Evolutionary conservation across 768 basidiomycete genomes (phyloP), one percentile per base, ranked within the genome.

Genomic region (Sistotremastrum niveocremeum): DNA sequence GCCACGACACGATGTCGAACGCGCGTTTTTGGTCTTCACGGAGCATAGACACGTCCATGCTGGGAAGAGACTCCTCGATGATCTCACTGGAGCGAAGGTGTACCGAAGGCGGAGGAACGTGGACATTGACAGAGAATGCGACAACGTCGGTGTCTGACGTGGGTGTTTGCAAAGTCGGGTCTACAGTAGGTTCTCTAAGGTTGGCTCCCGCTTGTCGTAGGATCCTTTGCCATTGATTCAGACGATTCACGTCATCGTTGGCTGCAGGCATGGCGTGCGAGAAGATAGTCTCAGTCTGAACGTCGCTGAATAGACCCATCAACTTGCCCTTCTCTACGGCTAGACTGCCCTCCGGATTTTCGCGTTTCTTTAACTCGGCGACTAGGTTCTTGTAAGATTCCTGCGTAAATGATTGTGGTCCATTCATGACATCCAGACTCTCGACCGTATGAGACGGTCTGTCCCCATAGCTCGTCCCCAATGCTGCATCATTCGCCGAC

Each of bases 1-100:
- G 65, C 10, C 50, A 44, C 5, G 48, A 51, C 0, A 72, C 49
- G 4, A 72, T 67, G 42, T 64, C 57, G 47, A 63, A 62, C 2
- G 67, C 70, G 0, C 60, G 39, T 9, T 42, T n/a, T 48, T 70
- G 69, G 7, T 65, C 65, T 0, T n/a, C n/a, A 32, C 60, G 60
- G 1, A 67, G 42, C 28, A 35, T 38, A 4, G 32, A 29, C 3
- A 50, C 42, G 32, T 55, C 48, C 1, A 49, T 47, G 1, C 41
- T 37, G 1, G 49, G 4, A 2, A 55, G 12, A 6, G 44, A 43
- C 11, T 29, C 33, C 37, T 49, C 47, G 7, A 33, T 37, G 12
- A 5, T 10, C 34, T 34, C 30, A 11, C 9, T 12, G 9, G 5
- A 20, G 31, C 31, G 3, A 10, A 35, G 8, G n/a, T 44, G 8